Percentiles rank a stretch among this genome's conserved stretches.
Evolutionary conservation across 345 rosid species (phyloP).

Genomic region (Microcos paniculata): DNA sequence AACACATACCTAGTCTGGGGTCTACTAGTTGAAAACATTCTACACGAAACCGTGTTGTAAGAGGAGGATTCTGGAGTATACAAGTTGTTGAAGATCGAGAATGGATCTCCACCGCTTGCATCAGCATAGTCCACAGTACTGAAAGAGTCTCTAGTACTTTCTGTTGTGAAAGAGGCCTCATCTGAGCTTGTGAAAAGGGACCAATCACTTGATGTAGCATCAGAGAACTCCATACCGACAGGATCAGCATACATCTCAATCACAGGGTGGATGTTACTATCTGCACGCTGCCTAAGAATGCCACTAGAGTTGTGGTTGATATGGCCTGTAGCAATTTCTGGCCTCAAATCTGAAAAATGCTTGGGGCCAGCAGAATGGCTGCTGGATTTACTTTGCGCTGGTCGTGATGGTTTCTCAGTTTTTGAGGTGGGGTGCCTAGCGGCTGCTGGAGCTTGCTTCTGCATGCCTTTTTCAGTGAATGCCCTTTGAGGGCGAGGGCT

Average conservation of each 20-base stretch:
- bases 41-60: slow-evolving; percentile 50
- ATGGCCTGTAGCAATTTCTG: slow-evolving; percentile 12
- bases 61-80: slow-evolving; percentile 40
- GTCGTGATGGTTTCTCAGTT: slow-evolving; percentile 37
- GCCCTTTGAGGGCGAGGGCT: slow-evolving; percentile 60
- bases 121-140: slow-evolving; percentile 70
- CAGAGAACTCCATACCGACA: slow-evolving; percentile 40
- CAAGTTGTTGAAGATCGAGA: slow-evolving; percentile 53
- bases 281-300: slow-evolving; percentile 23
- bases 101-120: slow-evolving; percentile 41
- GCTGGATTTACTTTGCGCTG: slow-evolving; percentile 40
- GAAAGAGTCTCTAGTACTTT: slow-evolving; percentile 84
- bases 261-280: slow-evolving; percentile 19
- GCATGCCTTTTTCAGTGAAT: slow-evolving; percentile 30
- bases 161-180: slow-evolving; percentile 87
- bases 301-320: slow-evolving; percentile 19
- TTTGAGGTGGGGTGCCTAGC: slow-evolving; percentile 30
- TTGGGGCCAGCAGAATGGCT: slow-evolving; percentile 25
- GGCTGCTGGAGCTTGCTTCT: slow-evolving; percentile 28
- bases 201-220: slow-evolving; percentile 76
- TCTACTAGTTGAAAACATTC: slow-evolving; percentile 47
- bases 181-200: slow-evolving; percentile 90
- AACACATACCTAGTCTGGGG: slow-evolving; percentile 50
- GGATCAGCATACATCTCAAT: slow-evolving; percentile 29
- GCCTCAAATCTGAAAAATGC: slow-evolving; percentile 24